Base-by-base conservation (phyloP, 768 basidiomycete genomes). In the Lactarius pseudohatsudake region DNA sequence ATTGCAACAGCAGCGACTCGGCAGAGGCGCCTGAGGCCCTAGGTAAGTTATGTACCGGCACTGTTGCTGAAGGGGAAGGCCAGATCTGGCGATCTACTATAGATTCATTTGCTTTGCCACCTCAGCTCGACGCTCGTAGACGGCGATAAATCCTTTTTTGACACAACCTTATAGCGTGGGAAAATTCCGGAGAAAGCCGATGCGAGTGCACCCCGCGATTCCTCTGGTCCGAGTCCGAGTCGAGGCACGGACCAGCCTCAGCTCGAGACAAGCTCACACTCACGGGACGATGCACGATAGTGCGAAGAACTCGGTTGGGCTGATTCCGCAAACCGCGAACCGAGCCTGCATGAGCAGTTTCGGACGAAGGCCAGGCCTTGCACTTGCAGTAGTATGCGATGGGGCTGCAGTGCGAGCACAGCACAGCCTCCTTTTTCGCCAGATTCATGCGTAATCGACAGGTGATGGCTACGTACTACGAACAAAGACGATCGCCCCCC, bases 371-470 rank as follows among this genome's bases (percentile, higher is more conserved):
- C 93, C 90, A 71, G 71, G 92, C 94, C 73, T 88, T 88, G 28
- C 86, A 79, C 8, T 6, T n/a, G n/a, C n/a, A n/a, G 8, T 32
- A 32, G 75, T 98, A 95, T 32, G 89, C 86, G 67, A 97, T 91
- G 66, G 97, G 84, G 70, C 89, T 94, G 78, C 95, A 98, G 69
- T 88, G 87, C 50, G 89, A 87, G 73, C 96, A 98, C 9, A 98
- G 80, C 10, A 95, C 89, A 1, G 91, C 94, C 63, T 83, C 88
- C 77, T 90, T 94, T 93, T 95, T 28, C 71, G 93, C 89, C 67
- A 81, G 84, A 45, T 81, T 78, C 65, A 86, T 82, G 75, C 96
- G 97, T 18, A 97, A 88, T 45, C 92, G 84, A 77, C 96, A 98
- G 2, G 83, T 78, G 81, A 98, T 89, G 34, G 93, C 96, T 98